Evolutionary conservation across 371 early-diverging fungal genomes (phyloP).

Genomic region (Syncephalis fuscata): DNA sequence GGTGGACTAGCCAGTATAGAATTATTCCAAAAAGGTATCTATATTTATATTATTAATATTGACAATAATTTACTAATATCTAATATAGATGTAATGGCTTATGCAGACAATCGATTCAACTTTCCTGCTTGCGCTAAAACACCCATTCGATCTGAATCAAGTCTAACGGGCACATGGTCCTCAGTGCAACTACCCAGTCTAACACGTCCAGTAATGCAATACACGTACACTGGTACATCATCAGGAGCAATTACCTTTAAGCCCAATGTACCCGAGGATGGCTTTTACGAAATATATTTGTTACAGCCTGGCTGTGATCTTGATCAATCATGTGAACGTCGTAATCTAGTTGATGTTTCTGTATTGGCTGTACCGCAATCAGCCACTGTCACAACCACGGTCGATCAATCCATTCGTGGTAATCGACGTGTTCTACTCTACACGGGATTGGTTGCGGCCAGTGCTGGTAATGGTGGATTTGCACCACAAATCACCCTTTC

Average conservation of each 20-base stretch:
- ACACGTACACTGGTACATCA: too few relatives aligned
- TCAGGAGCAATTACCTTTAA: slow-evolving; percentile 18
- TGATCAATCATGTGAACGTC: slow-evolving; percentile 16
- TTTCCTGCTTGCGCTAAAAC: slow-evolving; percentile 9
- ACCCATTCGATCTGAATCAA: slow-evolving; percentile 7
- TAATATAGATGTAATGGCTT: slow-evolving; percentile 22
- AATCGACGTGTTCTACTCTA: slow-evolving; percentile 20
- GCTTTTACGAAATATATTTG: slow-evolving; percentile 33
- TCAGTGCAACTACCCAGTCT: slow-evolving; percentile 10
- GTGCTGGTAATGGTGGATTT: slow-evolving; percentile 18
- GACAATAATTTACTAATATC: not conserved
- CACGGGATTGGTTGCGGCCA: slow-evolving; percentile 20
- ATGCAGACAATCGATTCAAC: slow-evolving; percentile 17
- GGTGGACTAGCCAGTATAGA: slow-evolving; percentile 52
- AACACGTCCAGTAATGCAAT: not conserved
- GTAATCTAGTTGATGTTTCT: slow-evolving; percentile 24
- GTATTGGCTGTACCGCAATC: slow-evolving; percentile 1
- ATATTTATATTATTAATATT: not conserved
- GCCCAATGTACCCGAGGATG: slow-evolving; percentile 40
- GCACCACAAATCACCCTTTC: slow-evolving; percentile 24
- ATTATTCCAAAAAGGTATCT: slow-evolving; percentile 41
- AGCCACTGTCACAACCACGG: slow-evolving; percentile 8
- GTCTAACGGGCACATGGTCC: slow-evolving; percentile 16
- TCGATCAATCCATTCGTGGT: slow-evolving; percentile 15
- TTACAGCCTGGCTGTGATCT: slow-evolving; percentile 33